Percentiles rank a stretch among this genome's conserved stretches.
phyloP scores from a whole-genome alignment of 805 yeast species.

The Cyberlindnera subsufficiens region DNA sequence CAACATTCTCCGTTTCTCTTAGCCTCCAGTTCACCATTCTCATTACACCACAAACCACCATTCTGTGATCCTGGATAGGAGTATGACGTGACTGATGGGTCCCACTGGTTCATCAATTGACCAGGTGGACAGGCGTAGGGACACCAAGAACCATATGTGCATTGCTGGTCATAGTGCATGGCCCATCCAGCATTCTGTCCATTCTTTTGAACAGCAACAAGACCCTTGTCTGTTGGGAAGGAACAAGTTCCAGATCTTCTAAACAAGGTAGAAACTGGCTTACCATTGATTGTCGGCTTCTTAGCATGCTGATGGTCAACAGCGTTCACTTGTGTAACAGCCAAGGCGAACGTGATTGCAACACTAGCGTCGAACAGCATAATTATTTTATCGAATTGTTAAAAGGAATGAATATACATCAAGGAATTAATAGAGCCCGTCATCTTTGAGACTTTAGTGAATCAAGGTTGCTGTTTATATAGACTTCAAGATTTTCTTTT shows the following conservation, averaged over 20 bases:
- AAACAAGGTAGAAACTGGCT: conserved; percentile 21
- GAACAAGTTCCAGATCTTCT: conserved; percentile 43
- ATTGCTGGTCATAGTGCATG: conserved; percentile 63
- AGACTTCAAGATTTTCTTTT: not conserved
- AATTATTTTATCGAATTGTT: not conserved
- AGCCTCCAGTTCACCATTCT: conserved; percentile 59
- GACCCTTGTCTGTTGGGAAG: conserved; percentile 62
- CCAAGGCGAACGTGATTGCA: not conserved
- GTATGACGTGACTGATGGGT: conserved; percentile 65
- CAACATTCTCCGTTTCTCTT: conserved; percentile 60
- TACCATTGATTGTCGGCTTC: conserved; percentile 20
- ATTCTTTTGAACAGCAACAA: conserved; percentile 60
- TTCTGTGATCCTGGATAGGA: conserved; percentile 71
- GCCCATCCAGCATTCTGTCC: conserved; percentile 83
- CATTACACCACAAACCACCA: conserved; percentile 80
- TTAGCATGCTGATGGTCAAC: not conserved
- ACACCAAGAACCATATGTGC: conserved; percentile 76
- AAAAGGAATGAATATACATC: conserved; percentile 1
- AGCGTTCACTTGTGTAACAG: not conserved
- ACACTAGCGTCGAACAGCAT: not conserved
- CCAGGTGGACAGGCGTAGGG: conserved; percentile 94
- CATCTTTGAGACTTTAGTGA: not conserved
- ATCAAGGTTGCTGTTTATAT: not conserved
- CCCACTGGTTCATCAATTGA: conserved; percentile 85
- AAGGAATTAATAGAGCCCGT: not conserved